Base-by-base conservation (phyloP, 352 stramenopile genomes). In the Pythium phragmiticola region DNA sequence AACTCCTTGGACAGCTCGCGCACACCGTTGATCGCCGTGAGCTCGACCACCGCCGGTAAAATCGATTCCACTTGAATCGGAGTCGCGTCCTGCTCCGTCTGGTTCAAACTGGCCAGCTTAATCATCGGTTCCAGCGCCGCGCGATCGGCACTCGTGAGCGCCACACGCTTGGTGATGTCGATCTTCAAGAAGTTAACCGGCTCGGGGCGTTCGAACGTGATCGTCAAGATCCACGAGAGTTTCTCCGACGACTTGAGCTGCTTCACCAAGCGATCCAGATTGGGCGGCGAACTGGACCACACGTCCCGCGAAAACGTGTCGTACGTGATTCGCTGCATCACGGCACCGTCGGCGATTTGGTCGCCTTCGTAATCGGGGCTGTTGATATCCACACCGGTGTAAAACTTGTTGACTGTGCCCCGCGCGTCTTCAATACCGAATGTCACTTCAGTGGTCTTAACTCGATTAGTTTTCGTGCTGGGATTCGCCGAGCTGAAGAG, bases 401-500 rank as follows among this genome's bases (percentile, higher is more conserved):
- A 95, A 7, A 95, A 57, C 57, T 79, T 66, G 59, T 88, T 90
- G 39, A 93, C 76, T 2, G 84, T 94, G 12, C 84, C 85, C 55
- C 89, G 74, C 12, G 77, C 71, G 55, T 95, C 85, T 23, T 84
- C 75, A 23, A 95, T 78, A 2, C 87, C 87, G 58, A 95, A 88
- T 8, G 73, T 69, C 28, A 92, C 80, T 7, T 78, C 72, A 0
- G 82, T 80, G 9, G 87, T 60, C 30, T 73, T 89, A 36, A 94
- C 74, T 4, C 80, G 73, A 62, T 95, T 95, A 17, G 72, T 41
- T 7, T 69, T 82, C 34, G 87, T 95, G 56, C 82, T 93, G 5
- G 87, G 87, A 59, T 95, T 95, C 23, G 88, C 88, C 14, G 87
- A 94, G 54, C 87, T 94, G 69, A 95, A 95, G 28, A 95, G 75